Conservation (phyloP, 2,329 filamentous ascomycete genomes). For the Aspergillus sp. region DNA sequence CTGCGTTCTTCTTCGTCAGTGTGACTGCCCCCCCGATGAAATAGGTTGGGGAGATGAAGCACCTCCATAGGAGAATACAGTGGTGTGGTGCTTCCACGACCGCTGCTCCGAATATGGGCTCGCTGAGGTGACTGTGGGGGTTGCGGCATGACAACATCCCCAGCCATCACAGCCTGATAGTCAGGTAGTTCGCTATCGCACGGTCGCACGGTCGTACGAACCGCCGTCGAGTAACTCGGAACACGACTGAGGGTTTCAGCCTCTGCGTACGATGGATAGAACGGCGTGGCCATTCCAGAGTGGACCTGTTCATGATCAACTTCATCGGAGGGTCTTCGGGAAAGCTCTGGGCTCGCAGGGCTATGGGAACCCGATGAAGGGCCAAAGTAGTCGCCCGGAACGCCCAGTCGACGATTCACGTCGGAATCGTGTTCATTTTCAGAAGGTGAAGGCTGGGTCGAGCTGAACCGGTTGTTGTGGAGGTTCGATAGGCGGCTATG, state of each 20-base stretch:
- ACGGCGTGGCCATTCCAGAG: slow-evolving; percentile 39
- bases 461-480: slow-evolving; percentile 19
- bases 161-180: slow-evolving; percentile 55
- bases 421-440: slow-evolving; percentile 17
- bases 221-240: slow-evolving; percentile 71
- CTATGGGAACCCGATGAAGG: slow-evolving; percentile 25
- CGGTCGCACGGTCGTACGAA: slow-evolving; percentile 58
- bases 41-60: slow-evolving; percentile 19
- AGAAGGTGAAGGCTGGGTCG: slow-evolving; percentile 16
- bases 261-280: slow-evolving; percentile 47
- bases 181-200: slow-evolving; percentile 56
- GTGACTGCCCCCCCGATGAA: slow-evolving; percentile 19
- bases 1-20: slow-evolving; percentile 36
- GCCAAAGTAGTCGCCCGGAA: slow-evolving; percentile 28
- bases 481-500: slow-evolving; percentile 62
- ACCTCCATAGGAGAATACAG: slow-evolving; percentile 24
- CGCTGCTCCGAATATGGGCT: slow-evolving; percentile 33
- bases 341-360: slow-evolving; percentile 32
- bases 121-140: slow-evolving; percentile 33
- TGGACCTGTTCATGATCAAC: slow-evolving; percentile 41
- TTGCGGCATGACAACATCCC: slow-evolving; percentile 19
- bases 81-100: slow-evolving; percentile 24
- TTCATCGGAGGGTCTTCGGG: slow-evolving; percentile 45
- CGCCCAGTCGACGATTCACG: slow-evolving; percentile 16
- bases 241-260: slow-evolving; percentile 66